phyloP scores from a whole-genome alignment of 108 stramenopile species.

The Discostella stelligeroides region DNA sequence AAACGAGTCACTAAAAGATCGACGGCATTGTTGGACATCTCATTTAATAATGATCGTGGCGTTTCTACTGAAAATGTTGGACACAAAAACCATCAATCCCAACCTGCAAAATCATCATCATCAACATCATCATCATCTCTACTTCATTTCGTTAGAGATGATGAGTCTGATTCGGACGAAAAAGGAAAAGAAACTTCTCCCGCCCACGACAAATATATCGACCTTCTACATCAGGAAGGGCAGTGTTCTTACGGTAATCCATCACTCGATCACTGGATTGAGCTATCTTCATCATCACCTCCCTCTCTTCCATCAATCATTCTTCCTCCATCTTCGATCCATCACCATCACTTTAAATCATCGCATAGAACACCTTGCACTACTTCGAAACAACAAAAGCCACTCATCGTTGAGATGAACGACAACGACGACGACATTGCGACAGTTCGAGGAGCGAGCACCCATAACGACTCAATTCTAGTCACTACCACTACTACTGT shows the following conservation, averaged over 20 bases:
- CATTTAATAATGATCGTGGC: background rate
- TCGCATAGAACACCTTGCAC: background rate
- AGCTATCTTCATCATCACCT: background rate
- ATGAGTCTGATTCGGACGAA: background rate
- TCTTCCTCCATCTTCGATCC: background rate
- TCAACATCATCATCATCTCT: background rate
- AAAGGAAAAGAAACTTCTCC: no score
- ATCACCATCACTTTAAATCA: background rate
- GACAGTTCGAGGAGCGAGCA: background rate
- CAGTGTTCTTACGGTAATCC: background rate
- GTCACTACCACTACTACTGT: no score
- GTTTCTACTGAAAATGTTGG: background rate
- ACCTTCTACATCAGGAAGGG: background rate
- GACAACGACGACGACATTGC: no score
- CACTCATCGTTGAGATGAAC: background rate
- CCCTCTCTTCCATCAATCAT: background rate
- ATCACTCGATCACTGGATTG: background rate
- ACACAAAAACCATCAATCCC: background rate
- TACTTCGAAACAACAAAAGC: background rate
- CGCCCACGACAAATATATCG: background rate
- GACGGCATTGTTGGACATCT: background rate
- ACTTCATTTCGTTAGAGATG: background rate
- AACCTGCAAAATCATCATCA: background rate
- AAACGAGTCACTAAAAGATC: background rate
- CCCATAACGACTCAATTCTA: no score